Percentiles rank a stretch among this genome's conserved stretches.
Conservation (phyloP, 2,329 filamentous ascomycete genomes). For the Trichoderma aggressivum region DNA sequence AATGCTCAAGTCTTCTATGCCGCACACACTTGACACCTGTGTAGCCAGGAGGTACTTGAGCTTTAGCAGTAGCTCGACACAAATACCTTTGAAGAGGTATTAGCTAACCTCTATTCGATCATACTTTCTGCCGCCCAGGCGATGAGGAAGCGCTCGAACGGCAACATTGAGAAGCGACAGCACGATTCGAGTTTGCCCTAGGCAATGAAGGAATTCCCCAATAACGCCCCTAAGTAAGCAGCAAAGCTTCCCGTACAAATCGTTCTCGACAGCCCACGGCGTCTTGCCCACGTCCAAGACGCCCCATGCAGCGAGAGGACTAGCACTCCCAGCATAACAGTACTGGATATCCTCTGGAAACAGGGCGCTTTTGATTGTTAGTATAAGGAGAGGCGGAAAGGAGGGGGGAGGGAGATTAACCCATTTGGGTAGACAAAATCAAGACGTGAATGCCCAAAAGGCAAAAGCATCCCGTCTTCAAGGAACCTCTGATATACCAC, state of each 20-base stretch:
- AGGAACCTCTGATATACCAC: neutral
- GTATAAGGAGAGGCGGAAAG: neutral
- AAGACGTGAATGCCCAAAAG: neutral
- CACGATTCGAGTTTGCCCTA: neutral
- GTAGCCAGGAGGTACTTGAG: neutral
- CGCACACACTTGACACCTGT: neutral
- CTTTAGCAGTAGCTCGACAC: neutral
- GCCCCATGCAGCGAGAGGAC: neutral
- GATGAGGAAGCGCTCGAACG: neutral
- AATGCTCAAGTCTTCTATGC: neutral
- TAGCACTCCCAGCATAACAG: neutral
- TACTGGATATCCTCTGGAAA: neutral
- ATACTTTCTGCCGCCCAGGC: neutral
- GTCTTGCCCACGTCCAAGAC: neutral
- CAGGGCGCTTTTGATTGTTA: neutral
- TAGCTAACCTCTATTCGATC: neutral
- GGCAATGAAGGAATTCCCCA: neutral
- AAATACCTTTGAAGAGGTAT: neutral
- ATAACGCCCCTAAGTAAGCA: neutral
- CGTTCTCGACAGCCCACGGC: neutral
- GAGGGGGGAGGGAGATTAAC: neutral
- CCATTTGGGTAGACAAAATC: neutral
- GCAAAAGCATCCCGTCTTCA: neutral
- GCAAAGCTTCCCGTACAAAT: neutral
- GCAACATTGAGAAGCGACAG: neutral